phyloP scores from a whole-genome alignment of 176 grass and related monocot species.

The Avena sativa region DNA sequence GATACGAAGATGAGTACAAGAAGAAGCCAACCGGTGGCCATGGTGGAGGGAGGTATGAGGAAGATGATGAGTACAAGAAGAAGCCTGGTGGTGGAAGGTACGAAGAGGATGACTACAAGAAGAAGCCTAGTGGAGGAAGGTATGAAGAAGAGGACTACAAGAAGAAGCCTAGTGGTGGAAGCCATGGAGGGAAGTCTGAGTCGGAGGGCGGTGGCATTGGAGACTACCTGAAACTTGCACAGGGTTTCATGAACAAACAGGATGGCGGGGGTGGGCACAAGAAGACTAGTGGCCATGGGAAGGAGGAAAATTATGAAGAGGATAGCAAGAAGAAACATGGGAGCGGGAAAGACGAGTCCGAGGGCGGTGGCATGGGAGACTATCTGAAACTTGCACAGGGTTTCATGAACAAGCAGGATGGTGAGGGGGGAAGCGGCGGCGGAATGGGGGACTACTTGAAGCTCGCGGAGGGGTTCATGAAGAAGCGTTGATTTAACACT shows the following conservation, averaged over 20 bases:
- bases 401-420: constrained; percentile 66
- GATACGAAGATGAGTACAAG: constrained; percentile 50
- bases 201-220: constrained; percentile 62
- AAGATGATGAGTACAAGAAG: constrained; percentile 55
- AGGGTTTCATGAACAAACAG: constrained; percentile 82
- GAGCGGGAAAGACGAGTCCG: constrained; percentile 46
- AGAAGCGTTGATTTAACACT: constrained; percentile 62
- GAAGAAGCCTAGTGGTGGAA: constrained; percentile 41
- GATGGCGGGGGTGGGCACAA: constrained; percentile 41
- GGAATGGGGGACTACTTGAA: constrained; percentile 75
- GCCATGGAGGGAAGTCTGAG: constrained; percentile 45
- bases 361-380: constrained; percentile 61
- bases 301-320: constrained; percentile 52
- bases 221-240: constrained; percentile 75
- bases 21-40: constrained; percentile 43
- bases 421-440: constrained; percentile 45
- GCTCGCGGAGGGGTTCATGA: constrained; percentile 83
- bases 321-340: constrained; percentile 57
- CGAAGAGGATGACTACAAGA: constrained; percentile 43
- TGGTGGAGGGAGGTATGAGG: constrained; percentile 50
- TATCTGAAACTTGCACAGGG: constrained; percentile 81
- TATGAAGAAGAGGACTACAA: constrained; percentile 47
- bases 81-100: constrained; percentile 50
- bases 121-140: constrained; percentile 53
- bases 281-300: constrained; percentile 50